phyloP scores from a whole-genome alignment of 495 filamentous ascomycete species.

The Xylaria sp. region DNA sequence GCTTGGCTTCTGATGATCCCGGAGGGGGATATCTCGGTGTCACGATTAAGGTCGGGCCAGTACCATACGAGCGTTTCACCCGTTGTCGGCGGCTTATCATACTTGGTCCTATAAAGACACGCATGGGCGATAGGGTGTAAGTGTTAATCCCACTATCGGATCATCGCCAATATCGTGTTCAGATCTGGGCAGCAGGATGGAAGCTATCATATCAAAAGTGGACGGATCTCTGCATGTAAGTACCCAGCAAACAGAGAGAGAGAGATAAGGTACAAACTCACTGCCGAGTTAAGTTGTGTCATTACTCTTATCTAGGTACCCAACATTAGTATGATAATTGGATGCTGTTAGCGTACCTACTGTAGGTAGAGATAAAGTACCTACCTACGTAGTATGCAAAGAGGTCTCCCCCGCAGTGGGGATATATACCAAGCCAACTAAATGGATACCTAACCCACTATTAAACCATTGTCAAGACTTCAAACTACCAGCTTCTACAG shows the following conservation, averaged over 20 bases:
- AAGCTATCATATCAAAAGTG: neutral
- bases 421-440: neutral
- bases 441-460: neutral
- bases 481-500: neutral
- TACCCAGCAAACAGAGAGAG: neutral
- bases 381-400: too few species aligned
- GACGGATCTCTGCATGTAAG: neutral
- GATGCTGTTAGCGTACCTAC: too few species aligned
- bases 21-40: conserved; percentile 4
- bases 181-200: neutral
- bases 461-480: neutral
- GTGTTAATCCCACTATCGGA: neutral
- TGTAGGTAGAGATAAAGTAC: conserved; percentile 11
- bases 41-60: neutral
- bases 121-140: neutral
- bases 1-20: neutral
- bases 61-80: neutral
- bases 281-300: neutral
- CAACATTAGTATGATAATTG: too few species aligned
- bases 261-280: neutral
- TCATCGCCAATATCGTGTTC: neutral
- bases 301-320: too few species aligned
- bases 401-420: conserved; percentile 16
- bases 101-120: neutral
- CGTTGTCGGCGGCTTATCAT: conserved; percentile 19